Evolutionary conservation across 148 eudicot genomes (phyloP), one percentile per base, ranked within the genome.

Genomic region (Camellia granthamiana): DNA sequence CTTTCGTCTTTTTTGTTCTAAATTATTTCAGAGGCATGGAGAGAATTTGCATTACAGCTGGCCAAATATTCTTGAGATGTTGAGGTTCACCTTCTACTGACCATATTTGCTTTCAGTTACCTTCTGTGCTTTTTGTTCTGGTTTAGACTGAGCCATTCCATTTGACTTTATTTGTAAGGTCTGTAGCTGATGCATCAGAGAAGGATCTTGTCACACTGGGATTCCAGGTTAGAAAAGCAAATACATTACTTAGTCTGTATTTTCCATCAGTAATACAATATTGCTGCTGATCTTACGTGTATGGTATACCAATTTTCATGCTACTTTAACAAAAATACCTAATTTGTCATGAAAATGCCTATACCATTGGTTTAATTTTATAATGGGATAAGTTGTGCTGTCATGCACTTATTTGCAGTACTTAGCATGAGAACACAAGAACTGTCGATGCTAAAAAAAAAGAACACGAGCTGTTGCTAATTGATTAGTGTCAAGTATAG

Each of bases 141-240:
- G 19, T 47, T 80, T 78, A 13, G 59, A 68, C 72, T 64, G 78
- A 72, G n/a, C 58, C 52, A 65, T 73, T 65, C 65, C 42, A 51
- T 72, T 72, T 70, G 79, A 58, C 54, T 49, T 73, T 63, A 30
- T 80, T 76, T 59, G 82, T 52, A 86, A 94, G 99, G 90, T 89
- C 92, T 75, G 97, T 96, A 67, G 98, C 99, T 47, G 88, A 85
- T 83, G 91, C 92, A 42, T 81, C 95, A 38, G 99, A 96, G 89
- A 96, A 96, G 84, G 99, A 96, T 85, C 89, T 93, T 64, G 87
- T 96, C 81, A 85, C 99, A 63, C 89, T 96, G 63, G 99, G 99
- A 63, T 96, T 96, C 77, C 99, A 96, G 98, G 99, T 96, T 83
- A 77, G 87, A 49, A 75, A 81, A 44, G 41, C 16, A 63, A 38